These are phyloP conservation scores for Areca catechu DNA, from an alignment of 176 grass and related monocot genomes.

Conservation along the genomic window DNA sequence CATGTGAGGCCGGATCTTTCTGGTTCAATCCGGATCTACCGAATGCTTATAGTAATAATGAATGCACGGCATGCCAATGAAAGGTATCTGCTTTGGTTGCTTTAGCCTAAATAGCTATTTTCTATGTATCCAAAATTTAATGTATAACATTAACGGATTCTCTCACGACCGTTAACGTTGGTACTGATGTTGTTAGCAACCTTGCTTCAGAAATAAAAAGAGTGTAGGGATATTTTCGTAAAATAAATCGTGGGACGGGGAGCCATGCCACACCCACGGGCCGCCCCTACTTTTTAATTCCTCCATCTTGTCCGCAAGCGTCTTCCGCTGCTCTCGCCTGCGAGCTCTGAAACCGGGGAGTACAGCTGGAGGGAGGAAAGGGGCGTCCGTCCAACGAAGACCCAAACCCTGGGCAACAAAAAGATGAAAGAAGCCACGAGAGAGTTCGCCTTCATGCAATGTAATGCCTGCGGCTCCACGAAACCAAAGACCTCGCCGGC, in stretches of 20 bases:
- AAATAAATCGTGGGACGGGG: neutral
- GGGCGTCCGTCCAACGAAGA: conserved; percentile 13
- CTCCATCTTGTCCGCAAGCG: neutral
- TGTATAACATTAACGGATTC: no score
- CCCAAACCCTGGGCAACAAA: conserved; percentile 11
- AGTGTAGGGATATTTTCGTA: neutral
- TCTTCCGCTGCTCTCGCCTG: no score
- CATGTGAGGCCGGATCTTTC: no score
- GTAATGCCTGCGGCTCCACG: neutral
- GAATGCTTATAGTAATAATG: no score
- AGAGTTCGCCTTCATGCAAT: conserved; percentile 3
- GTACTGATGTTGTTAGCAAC: no score
- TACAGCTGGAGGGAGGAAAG: neutral
- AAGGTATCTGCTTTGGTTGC: no score
- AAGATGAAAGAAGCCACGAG: neutral
- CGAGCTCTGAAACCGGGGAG: neutral
- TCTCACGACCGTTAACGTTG: no score
- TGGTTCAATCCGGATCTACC: no score
- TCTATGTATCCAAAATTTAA: no score
- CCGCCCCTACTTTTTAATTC: conserved; percentile 1
- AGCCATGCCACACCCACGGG: neutral
- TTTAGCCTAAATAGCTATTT: no score
- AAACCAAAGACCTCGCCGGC: neutral
- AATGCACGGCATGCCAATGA: no score
- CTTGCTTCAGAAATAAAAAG: no score